These are phyloP conservation scores for Paecilomyces niveus DNA, from an alignment of 2,329 filamentous ascomycete species.

Conservation along the genomic window DNA sequence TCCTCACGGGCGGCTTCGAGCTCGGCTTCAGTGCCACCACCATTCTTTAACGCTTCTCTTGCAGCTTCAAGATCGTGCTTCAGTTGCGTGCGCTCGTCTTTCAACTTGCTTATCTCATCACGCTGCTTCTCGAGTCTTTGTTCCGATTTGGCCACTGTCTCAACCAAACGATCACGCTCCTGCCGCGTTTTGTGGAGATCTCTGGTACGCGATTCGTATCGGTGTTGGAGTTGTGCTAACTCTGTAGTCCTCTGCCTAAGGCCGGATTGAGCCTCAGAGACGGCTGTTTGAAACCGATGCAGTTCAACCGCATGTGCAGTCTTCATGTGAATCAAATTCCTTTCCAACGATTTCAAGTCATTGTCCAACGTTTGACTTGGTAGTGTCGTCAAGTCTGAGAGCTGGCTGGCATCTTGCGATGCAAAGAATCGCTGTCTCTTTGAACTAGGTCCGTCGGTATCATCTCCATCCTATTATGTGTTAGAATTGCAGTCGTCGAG, in stretches of 20 bases:
- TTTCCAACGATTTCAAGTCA: conserved; percentile 21
- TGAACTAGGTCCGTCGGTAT: conserved; percentile 16
- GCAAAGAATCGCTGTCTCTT: conserved; percentile 34
- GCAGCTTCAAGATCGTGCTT: conserved; percentile 32
- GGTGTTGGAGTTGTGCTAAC: conserved; percentile 33
- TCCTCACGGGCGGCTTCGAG: conserved; percentile 36
- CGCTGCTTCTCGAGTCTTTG: conserved; percentile 27
- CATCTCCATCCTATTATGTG: conserved; percentile 18
- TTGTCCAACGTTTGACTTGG: conserved; percentile 23
- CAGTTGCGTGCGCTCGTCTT: conserved; percentile 32
- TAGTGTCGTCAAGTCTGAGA: conserved; percentile 26
- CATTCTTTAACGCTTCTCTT: conserved; percentile 32
- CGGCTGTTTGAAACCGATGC: conserved; percentile 19
- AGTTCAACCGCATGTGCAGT: conserved; percentile 23
- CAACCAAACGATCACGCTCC: conserved; percentile 27
- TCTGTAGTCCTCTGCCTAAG: conserved; percentile 25
- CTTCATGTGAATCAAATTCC: conserved; percentile 23
- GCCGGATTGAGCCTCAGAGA: conserved; percentile 19
- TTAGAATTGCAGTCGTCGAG: background rate
- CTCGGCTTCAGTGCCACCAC: conserved; percentile 33
- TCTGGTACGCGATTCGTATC: conserved; percentile 35
- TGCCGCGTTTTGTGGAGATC: conserved; percentile 30
- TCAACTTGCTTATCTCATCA: conserved; percentile 32
- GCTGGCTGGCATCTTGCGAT: conserved; percentile 29
- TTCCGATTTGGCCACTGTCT: conserved; percentile 21